Percentiles rank a stretch among this genome's conserved stretches.
Conservation (phyloP, 1,284 basidiomycete species). For the Ustilago hordei region DNA sequence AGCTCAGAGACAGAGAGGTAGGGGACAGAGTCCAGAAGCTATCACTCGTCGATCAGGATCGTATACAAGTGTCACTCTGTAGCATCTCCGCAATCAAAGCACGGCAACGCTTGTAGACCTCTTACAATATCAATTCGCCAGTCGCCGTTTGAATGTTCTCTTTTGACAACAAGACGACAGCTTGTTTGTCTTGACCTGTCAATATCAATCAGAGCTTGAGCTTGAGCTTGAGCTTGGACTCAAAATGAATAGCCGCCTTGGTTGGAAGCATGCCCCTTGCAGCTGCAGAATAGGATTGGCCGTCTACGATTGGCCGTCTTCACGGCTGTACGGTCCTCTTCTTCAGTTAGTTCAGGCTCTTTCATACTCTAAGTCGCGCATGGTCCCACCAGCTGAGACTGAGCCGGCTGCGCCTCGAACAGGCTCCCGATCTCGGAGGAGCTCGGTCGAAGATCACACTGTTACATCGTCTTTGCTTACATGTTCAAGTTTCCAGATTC, state of each 20-base stretch:
- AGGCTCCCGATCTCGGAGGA: too few species aligned
- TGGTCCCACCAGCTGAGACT: too few species aligned
- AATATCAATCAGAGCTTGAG: neutral
- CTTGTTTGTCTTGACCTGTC: conserved; percentile 6
- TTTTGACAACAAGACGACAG: neutral
- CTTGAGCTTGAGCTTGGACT: neutral
- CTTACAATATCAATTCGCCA: conserved; percentile 4
- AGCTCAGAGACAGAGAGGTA: conserved; percentile 4
- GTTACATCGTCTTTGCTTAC: conserved; percentile 1
- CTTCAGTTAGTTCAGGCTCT: too few species aligned
- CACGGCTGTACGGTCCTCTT: neutral
- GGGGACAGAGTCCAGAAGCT: neutral
- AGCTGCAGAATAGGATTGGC: neutral
- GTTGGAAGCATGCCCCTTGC: conserved; percentile 6
- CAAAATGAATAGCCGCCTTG: neutral
- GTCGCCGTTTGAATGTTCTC: conserved; percentile 16
- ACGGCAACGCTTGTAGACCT: neutral
- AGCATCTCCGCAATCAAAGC: neutral
- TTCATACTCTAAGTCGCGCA: too few species aligned
- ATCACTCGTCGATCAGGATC: conserved; percentile 10
- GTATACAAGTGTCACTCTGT: neutral
- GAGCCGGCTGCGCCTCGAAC: too few species aligned
- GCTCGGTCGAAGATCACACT: neutral
- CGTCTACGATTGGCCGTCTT: neutral
- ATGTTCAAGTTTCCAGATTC: neutral